These are phyloP conservation scores for Ogataea pilisensis DNA, from an alignment of 805 yeast genomes.

Conservation along the genomic window DNA sequence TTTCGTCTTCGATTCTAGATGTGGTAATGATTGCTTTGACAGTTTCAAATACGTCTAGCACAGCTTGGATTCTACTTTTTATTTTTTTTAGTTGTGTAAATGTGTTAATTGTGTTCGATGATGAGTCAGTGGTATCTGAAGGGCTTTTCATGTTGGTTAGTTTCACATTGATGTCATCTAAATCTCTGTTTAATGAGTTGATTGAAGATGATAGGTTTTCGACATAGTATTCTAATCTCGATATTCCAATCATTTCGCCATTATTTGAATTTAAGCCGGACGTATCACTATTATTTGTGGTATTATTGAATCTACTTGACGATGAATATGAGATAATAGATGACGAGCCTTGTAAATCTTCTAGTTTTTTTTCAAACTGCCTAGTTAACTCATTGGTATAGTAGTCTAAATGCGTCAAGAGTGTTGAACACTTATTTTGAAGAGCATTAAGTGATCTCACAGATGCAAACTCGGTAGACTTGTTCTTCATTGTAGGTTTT, in stretches of 20 bases:
- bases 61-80: constrained; percentile 43
- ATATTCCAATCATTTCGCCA: constrained; percentile 34
- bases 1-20: constrained; percentile 19
- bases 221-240: constrained; percentile 62
- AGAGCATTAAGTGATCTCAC: constrained; percentile 34
- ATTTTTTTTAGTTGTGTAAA: constrained; percentile 42
- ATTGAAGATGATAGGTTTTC: constrained; percentile 58
- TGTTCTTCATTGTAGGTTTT: constrained; percentile 12
- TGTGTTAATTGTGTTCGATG: constrained; percentile 28
- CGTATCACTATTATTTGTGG: too few species aligned
- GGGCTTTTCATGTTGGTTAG: constrained; percentile 11
- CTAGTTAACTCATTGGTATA: constrained; percentile 55
- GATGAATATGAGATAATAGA: constrained; percentile 42
- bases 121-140: constrained; percentile 1
- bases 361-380: constrained; percentile 49
- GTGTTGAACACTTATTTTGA: constrained; percentile 44
- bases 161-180: constrained; percentile 30
- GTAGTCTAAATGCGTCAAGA: constrained; percentile 58
- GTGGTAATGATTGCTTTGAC: constrained; percentile 38
- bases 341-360: constrained; percentile 45
- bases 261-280: neutral
- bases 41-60: constrained; percentile 43
- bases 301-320: constrained; percentile 10
- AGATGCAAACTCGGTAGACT: constrained; percentile 30
- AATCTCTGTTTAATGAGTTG: constrained; percentile 48